Conservation (phyloP, 345 rosid genomes). For the Diplotaxis tenuifolia region DNA sequence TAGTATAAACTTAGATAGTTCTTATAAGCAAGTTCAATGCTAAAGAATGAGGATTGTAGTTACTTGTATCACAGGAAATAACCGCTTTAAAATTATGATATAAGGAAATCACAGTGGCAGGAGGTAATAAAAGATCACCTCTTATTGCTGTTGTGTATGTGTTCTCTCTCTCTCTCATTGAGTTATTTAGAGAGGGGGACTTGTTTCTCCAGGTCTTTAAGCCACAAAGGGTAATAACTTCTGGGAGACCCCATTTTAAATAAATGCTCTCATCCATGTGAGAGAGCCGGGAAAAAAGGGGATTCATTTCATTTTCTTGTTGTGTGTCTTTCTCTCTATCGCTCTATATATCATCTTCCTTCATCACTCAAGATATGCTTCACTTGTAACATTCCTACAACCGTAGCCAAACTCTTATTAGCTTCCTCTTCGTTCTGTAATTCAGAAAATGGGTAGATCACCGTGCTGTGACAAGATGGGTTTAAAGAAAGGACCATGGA, state of each 20-base stretch:
- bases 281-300: constrained; percentile 31
- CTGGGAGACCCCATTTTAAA: constrained; percentile 32
- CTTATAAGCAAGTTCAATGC: constrained; percentile 3
- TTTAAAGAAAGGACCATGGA: constrained; percentile 96
- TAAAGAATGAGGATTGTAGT: constrained; percentile 16
- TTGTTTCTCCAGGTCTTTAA: constrained; percentile 35
- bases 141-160: neutral
- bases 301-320: constrained; percentile 19
- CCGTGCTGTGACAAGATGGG: constrained; percentile 85
- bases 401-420: constrained; percentile 10
- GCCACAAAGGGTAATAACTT: constrained; percentile 35
- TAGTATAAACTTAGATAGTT: neutral
- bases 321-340: constrained; percentile 23
- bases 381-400: constrained; percentile 22
- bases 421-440: neutral
- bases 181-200: constrained; percentile 2
- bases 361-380: constrained; percentile 28
- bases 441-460: constrained; percentile 59
- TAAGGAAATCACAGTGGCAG: constrained; percentile 25
- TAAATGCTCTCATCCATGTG: constrained; percentile 41
- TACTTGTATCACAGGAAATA: constrained; percentile 27
- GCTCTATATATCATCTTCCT: constrained; percentile 23
- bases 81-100: constrained; percentile 21
- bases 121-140: constrained; percentile 28
- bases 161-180: constrained; percentile 2